A percentile compares a stretch with the other conserved stretches of the same genome.
Conservation (phyloP, 768 basidiomycete genomes). For the Trametes cinnabarina region DNA sequence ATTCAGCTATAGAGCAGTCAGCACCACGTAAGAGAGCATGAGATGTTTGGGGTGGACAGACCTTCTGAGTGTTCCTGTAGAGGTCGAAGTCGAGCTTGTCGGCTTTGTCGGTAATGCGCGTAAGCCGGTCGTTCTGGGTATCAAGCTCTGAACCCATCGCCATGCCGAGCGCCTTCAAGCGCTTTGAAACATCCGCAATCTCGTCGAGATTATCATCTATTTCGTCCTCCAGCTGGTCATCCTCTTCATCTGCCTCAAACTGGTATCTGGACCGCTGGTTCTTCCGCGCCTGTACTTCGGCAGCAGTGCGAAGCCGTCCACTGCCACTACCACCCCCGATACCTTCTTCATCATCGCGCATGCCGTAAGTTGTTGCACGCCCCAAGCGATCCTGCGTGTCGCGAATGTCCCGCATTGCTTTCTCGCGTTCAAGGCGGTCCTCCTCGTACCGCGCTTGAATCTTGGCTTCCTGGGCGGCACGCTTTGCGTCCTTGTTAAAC, state of each 20-base stretch:
- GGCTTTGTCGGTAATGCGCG: constrained; percentile 76
- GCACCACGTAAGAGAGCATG: not conserved
- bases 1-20: constrained; percentile 32
- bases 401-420: constrained; percentile 79
- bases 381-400: constrained; percentile 87
- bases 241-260: constrained; percentile 86
- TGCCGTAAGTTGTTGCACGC: constrained; percentile 61
- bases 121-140: constrained; percentile 78
- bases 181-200: constrained; percentile 72
- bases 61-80: constrained; percentile 78
- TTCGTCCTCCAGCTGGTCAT: constrained; percentile 95
- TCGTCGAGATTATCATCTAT: constrained; percentile 90
- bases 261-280: constrained; percentile 83
- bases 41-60: too few relatives aligned
- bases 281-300: constrained; percentile 54
- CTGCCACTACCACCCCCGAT: constrained; percentile 36
- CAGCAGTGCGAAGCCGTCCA: constrained; percentile 44
- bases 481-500: constrained; percentile 92
- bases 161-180: constrained; percentile 72
- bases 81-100: constrained; percentile 71
- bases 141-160: constrained; percentile 90
- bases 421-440: constrained; percentile 80
- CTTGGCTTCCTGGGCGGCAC: constrained; percentile 81
- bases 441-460: constrained; percentile 84
- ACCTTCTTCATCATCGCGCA: constrained; percentile 38